Conservation (phyloP, 1,139 yeast genomes). For the Candida sp. region DNA sequence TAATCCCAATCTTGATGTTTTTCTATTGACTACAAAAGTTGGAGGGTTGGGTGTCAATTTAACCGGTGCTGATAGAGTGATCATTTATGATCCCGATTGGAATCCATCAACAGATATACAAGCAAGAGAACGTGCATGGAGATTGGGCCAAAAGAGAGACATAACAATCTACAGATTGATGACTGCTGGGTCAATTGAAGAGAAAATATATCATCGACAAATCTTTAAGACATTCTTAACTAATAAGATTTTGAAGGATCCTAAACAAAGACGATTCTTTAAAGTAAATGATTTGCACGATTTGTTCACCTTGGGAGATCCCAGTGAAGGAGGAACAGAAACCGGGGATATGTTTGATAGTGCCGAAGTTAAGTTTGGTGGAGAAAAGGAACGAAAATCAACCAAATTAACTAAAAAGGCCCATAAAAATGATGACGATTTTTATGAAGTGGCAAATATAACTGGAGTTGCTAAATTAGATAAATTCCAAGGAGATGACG, state of each 20-base stretch:
- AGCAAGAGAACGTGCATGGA: slow-evolving; percentile 97
- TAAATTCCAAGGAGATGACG: slow-evolving; percentile 44
- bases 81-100: slow-evolving; percentile 98
- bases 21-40: slow-evolving; percentile 86
- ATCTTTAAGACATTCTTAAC: slow-evolving; percentile 93
- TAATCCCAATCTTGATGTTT: slow-evolving; percentile 55
- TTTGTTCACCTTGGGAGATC: slow-evolving; percentile 79
- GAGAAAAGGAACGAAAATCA: slow-evolving; percentile 22
- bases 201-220: slow-evolving; percentile 93
- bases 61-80: slow-evolving; percentile 94
- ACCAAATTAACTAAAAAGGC: slow-evolving; percentile 19
- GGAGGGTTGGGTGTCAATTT: slow-evolving; percentile 95
- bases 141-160: slow-evolving; percentile 91
- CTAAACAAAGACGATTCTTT: slow-evolving; percentile 90
- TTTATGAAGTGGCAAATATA: slow-evolving; percentile 48
- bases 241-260: slow-evolving; percentile 91
- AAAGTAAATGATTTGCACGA: slow-evolving; percentile 92
- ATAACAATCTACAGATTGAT: slow-evolving; percentile 90
- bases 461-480: slow-evolving; percentile 55
- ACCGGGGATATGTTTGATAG: slow-evolving; percentile 65
- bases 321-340: slow-evolving; percentile 61
- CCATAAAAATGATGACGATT: slow-evolving; percentile 51
- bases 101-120: slow-evolving; percentile 97
- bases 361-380: slow-evolving; percentile 38
- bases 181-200: slow-evolving; percentile 96